Percentiles rank a stretch among this genome's conserved stretches.
phyloP scores from a whole-genome alignment of 2,329 filamentous ascomycete species.

The Colletotrichum abscissum region DNA sequence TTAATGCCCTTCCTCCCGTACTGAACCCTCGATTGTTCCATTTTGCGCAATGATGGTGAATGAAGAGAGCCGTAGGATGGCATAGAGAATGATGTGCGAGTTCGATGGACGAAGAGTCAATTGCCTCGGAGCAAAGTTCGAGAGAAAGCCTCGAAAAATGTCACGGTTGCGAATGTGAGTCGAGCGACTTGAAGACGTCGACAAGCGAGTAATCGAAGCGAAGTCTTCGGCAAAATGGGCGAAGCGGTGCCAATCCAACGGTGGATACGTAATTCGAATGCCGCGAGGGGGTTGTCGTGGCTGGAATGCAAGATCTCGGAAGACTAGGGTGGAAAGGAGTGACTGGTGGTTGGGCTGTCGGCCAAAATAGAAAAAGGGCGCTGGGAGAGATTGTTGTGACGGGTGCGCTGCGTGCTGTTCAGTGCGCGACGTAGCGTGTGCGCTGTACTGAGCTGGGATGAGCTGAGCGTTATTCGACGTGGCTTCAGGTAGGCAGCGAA shows the following conservation, averaged over 20 bases:
- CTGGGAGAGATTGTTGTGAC: constrained; percentile 15
- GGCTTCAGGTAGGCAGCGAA: constrained; percentile 1
- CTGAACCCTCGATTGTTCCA: constrained; percentile 74
- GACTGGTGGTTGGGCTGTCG: constrained; percentile 33
- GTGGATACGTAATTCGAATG: constrained; percentile 29
- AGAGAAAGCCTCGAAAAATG: constrained; percentile 2
- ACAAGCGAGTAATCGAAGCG: background rate
- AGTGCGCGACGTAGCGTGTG: constrained; percentile 20
- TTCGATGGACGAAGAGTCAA: constrained; percentile 3
- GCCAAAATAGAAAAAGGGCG: constrained; percentile 6
- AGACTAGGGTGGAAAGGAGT: constrained; percentile 26
- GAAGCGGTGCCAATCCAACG: constrained; percentile 4
- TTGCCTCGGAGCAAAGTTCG: constrained; percentile 24
- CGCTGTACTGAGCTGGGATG: background rate
- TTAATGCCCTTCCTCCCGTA: constrained; percentile 73
- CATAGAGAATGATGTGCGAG: constrained; percentile 63
- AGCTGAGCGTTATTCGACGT: background rate
- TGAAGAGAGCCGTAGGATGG: constrained; percentile 78
- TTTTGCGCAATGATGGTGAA: constrained; percentile 83
- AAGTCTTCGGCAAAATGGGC: background rate
- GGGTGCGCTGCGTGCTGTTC: background rate
- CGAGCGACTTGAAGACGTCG: background rate
- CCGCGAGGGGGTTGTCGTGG: constrained; percentile 29
- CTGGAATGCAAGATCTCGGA: constrained; percentile 30
- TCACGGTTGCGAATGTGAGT: background rate